A percentile compares a stretch with the other conserved stretches of the same genome.
phyloP scores from a whole-genome alignment of 2,329 filamentous ascomycete species.

The Neodidymelliopsis sp. region DNA sequence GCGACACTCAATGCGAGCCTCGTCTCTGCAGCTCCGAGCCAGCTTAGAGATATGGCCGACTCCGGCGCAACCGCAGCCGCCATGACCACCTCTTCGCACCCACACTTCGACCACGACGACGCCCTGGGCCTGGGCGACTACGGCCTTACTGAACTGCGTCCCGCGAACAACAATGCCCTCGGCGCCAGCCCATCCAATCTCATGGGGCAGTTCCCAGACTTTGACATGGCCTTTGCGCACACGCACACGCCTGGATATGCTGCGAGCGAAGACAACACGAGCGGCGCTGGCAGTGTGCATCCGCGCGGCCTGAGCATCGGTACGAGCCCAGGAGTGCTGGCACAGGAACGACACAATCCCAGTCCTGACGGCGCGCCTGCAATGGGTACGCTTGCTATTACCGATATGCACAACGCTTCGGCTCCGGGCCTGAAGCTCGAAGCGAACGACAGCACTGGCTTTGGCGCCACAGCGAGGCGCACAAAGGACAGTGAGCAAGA shows the following conservation, averaged over 20 bases:
- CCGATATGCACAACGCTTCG: conserved; percentile 40
- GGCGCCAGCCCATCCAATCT: conserved; percentile 30
- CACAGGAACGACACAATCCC: conserved; percentile 43
- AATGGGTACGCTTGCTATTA: conserved; percentile 40
- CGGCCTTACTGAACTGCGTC: conserved; percentile 42
- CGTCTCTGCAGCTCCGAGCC: conserved; percentile 17
- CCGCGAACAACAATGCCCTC: conserved; percentile 20
- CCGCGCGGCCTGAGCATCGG: conserved; percentile 43
- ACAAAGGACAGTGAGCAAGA: conserved; percentile 44
- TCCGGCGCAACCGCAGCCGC: conserved; percentile 37
- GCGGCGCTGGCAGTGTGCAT: conserved; percentile 36
- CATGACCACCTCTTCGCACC: conserved; percentile 39
- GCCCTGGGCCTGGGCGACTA: conserved; percentile 46
- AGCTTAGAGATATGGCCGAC: conserved; percentile 38
- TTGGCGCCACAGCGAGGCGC: conserved; percentile 31
- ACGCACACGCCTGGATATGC: conserved; percentile 27
- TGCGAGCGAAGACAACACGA: conserved; percentile 43
- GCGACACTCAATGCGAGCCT: conserved; percentile 33
- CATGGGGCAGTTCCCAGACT: conserved; percentile 44
- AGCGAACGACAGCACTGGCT: conserved; percentile 37
- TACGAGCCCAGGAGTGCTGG: conserved; percentile 37
- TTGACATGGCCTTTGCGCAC: conserved; percentile 40
- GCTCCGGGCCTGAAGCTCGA: conserved; percentile 35
- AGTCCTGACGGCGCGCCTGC: conserved; percentile 47
- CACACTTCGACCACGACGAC: conserved; percentile 43